Evolutionary conservation across 1,284 basidiomycete species (phyloP).

Genomic region (Mycosarcoma mackinlayi): DNA sequence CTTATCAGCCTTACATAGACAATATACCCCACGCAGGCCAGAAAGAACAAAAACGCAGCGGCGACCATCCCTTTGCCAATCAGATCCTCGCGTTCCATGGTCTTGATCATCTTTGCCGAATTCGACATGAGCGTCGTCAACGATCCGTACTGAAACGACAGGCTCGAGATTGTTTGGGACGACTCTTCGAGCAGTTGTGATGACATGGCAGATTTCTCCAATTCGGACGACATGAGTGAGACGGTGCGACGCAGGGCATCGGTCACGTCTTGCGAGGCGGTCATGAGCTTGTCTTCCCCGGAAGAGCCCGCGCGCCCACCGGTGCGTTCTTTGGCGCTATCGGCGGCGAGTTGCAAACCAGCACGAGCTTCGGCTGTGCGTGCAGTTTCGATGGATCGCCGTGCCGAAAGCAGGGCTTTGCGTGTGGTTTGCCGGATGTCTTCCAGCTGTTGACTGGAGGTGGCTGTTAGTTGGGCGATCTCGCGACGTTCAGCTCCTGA

Average conservation of each 20-base stretch:
- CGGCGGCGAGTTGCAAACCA: constrained; percentile 39
- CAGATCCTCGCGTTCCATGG: constrained; percentile 66
- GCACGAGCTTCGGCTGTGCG: constrained; percentile 28
- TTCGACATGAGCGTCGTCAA: constrained; percentile 58
- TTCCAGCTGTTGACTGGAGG: constrained; percentile 29
- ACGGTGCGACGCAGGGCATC: constrained; percentile 62
- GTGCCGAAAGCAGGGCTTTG: constrained; percentile 33
- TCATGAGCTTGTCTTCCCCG: constrained; percentile 57
- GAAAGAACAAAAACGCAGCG: constrained; percentile 58
- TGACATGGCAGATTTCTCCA: constrained; percentile 65
- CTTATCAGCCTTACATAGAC: constrained; percentile 63
- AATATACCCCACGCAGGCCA: constrained; percentile 60
- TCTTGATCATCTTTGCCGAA: constrained; percentile 60
- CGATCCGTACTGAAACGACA: constrained; percentile 60
- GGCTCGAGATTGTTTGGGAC: constrained; percentile 51
- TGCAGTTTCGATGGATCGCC: constrained; percentile 30
- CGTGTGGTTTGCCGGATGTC: constrained; percentile 29
- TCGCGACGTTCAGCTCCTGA: constrained; percentile 28
- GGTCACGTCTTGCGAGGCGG: constrained; percentile 63
- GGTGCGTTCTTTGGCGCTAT: constrained; percentile 41
- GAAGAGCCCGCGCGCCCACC: constrained; percentile 39
- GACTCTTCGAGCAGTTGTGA: constrained; percentile 65
- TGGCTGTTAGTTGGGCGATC: constrained; percentile 9
- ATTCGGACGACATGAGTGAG: constrained; percentile 60
- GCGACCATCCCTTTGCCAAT: constrained; percentile 57